Conservation (phyloP, 768 basidiomycete species). For the Lactarius tabidus region DNA sequence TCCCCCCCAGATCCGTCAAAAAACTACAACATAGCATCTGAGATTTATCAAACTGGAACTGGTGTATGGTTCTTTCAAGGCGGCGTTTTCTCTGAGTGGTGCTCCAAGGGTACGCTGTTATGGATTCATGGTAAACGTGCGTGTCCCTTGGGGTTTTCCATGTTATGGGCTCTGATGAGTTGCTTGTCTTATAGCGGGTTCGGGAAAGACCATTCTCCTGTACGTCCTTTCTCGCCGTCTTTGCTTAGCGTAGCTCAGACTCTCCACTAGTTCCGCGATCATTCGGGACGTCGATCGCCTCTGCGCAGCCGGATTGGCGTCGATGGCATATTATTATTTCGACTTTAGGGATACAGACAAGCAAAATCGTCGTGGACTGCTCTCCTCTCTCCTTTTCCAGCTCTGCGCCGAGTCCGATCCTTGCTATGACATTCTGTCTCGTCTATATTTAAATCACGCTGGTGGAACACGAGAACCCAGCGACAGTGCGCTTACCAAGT, state of each 20-base stretch:
- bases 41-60: neutral
- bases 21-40: neutral
- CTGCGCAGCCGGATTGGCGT: neutral
- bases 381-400: neutral
- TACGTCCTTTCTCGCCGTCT: neutral
- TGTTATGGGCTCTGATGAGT: neutral
- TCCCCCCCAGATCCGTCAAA: neutral
- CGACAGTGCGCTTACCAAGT: neutral
- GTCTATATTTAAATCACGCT: neutral
- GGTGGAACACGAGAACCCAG: neutral
- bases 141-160: neutral
- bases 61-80: neutral
- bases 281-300: neutral
- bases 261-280: neutral
- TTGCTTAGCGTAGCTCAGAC: neutral
- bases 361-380: neutral
- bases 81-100: neutral
- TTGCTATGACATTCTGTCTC: neutral
- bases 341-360: neutral
- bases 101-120: neutral
- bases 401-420: neutral
- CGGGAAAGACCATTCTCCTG: neutral
- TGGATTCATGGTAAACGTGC: neutral
- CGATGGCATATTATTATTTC: neutral
- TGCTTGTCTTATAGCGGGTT: neutral